Evolutionary conservation across 306 rosid genomes (phyloP).

Genomic region (Alnus rubra): DNA sequence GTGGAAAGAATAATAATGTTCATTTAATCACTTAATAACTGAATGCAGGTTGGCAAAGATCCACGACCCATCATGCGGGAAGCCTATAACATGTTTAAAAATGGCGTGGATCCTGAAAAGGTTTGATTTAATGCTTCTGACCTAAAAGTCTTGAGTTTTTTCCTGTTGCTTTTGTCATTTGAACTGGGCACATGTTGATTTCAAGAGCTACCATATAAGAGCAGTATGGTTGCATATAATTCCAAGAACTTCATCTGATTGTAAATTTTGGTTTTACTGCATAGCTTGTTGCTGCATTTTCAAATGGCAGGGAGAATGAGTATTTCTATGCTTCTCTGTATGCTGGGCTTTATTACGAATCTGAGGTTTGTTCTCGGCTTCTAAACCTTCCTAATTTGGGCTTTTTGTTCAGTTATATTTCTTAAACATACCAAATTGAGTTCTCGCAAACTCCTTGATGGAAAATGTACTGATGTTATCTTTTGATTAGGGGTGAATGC

Average conservation of each 20-base stretch:
- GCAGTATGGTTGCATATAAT: not conserved
- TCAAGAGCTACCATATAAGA: not conserved
- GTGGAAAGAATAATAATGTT: not conserved
- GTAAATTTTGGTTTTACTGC: constrained; percentile 30
- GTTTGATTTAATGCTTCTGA: constrained; percentile 33
- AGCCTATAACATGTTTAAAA: constrained; percentile 77
- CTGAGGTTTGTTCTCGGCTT: constrained; percentile 62
- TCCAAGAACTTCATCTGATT: constrained; percentile 33
- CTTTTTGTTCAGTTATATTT: not conserved
- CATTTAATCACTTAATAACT: constrained; percentile 18
- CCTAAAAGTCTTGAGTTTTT: not conserved
- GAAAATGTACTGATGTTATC: not conserved
- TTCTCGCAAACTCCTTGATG: not conserved
- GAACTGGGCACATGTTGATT: not conserved
- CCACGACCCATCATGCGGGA: constrained; percentile 80
- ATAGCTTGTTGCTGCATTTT: constrained; percentile 81
- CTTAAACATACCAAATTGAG: not conserved
- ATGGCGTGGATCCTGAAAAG: constrained; percentile 87
- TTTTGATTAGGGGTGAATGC: not conserved
- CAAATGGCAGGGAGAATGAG: constrained; percentile 56
- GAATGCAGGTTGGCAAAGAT: constrained; percentile 80
- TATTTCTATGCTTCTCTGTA: constrained; percentile 77
- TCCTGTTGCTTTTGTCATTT: not conserved
- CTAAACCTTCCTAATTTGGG: constrained; percentile 4
- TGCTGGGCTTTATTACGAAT: constrained; percentile 82